A percentile compares a stretch with the other conserved stretches of the same genome.
These are phyloP conservation scores for Radiomyces spectabilis DNA, from an alignment of 192 early-diverging fungal species.

Conservation along the genomic window DNA sequence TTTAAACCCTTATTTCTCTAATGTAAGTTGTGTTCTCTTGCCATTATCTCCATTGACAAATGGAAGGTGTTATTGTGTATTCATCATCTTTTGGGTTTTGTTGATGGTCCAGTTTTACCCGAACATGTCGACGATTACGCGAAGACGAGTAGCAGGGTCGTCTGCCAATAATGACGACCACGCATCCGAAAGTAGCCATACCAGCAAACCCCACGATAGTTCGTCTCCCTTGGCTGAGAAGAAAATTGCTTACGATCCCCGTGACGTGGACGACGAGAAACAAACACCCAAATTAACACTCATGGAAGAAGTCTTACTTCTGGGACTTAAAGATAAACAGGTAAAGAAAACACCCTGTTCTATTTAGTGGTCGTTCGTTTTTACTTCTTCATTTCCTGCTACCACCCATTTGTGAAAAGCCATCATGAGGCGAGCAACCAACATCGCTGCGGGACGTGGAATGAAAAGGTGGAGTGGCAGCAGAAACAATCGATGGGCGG, in stretches of 20 bases:
- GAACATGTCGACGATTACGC: constrained; percentile 22
- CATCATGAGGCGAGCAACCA: no score
- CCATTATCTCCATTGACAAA: no score
- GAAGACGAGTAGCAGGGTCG: constrained; percentile 16
- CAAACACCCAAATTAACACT: constrained; percentile 70
- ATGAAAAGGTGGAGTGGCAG: no score
- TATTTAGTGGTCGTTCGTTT: not conserved
- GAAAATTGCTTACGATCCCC: constrained; percentile 45
- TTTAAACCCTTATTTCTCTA: no score
- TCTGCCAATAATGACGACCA: constrained; percentile 4
- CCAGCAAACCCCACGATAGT: not conserved
- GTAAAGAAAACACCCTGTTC: no score
- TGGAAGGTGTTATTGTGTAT: no score
- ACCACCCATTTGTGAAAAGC: no score
- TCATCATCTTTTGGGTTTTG: no score
- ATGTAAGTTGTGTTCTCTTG: no score
- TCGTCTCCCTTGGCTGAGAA: constrained; percentile 6
- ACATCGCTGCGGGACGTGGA: no score
- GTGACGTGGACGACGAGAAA: constrained; percentile 41
- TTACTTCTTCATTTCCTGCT: not conserved
- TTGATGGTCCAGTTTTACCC: not conserved
- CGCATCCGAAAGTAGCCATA: not conserved
- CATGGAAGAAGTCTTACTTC: constrained; percentile 90
- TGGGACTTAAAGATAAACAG: constrained; percentile 92
- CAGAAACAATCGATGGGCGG: no score